Conservation (phyloP, 495 filamentous ascomycete genomes). For the Trichocladium antarcticum region DNA sequence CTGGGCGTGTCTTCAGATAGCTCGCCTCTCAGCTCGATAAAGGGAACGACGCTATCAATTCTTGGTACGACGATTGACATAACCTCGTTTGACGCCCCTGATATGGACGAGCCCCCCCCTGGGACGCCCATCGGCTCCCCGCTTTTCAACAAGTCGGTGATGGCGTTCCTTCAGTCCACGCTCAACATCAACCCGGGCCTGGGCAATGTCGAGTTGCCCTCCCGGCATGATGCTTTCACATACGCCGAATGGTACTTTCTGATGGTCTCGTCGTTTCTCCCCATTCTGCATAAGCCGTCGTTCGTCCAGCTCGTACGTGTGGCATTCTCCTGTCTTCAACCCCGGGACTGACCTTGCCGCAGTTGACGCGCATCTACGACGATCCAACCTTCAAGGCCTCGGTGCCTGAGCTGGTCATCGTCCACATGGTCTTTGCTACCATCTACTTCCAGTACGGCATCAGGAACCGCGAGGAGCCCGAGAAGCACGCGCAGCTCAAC, state of each 20-base stretch:
- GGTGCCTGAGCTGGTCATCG: constrained; percentile 53
- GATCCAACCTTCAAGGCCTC: constrained; percentile 49
- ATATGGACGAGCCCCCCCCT: constrained; percentile 49
- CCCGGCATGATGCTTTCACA: constrained; percentile 44
- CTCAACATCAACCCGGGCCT: constrained; percentile 47
- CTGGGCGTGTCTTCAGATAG: constrained; percentile 59
- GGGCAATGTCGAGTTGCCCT: constrained; percentile 45
- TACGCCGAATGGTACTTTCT: constrained; percentile 65
- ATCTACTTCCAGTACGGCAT: constrained; percentile 62
- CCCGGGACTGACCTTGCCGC: constrained; percentile 1
- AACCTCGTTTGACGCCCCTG: constrained; percentile 53
- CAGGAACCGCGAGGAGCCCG: constrained; percentile 46
- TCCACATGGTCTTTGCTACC: constrained; percentile 69
- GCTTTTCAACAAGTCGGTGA: constrained; percentile 57
- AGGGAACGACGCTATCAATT: constrained; percentile 60
- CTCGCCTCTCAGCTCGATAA: constrained; percentile 56
- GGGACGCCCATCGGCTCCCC: constrained; percentile 31
- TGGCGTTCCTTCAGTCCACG: constrained; percentile 50
- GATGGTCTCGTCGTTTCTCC: constrained; percentile 59
- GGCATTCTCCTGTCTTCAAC: neutral
- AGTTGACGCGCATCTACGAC: constrained; percentile 53
- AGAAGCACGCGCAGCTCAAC: constrained; percentile 43
- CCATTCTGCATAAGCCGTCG: constrained; percentile 58
- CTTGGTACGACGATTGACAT: constrained; percentile 70
- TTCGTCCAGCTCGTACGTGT: constrained; percentile 52